Evolutionary conservation across 2,329 filamentous ascomycete genomes (phyloP).

Genomic region (Bipolaris victoriae): DNA sequence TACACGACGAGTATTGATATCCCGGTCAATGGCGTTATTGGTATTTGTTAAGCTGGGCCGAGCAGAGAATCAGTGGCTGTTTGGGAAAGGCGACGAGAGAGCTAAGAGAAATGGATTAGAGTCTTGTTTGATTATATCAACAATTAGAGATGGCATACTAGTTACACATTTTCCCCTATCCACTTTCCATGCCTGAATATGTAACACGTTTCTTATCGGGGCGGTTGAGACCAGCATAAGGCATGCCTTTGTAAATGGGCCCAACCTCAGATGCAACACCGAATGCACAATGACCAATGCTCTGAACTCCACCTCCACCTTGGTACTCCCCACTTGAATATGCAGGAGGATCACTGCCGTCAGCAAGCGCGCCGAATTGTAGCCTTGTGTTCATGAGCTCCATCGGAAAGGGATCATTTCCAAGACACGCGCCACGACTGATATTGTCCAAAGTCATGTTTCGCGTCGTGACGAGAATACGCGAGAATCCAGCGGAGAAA

Average conservation of each 20-base stretch:
- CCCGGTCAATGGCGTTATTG: slow-evolving; percentile 49
- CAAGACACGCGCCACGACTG: slow-evolving; percentile 50
- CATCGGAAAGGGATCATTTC: slow-evolving; percentile 49
- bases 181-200: not conserved
- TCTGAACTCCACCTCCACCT: slow-evolving; percentile 21
- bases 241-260: slow-evolving; percentile 27
- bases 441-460: slow-evolving; percentile 47
- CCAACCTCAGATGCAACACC: slow-evolving; percentile 38
- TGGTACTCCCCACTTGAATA: slow-evolving; percentile 26
- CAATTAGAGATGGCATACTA: not conserved
- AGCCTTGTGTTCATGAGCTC: slow-evolving; percentile 47
- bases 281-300: slow-evolving; percentile 39
- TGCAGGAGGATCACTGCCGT: slow-evolving; percentile 32
- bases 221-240: slow-evolving; percentile 29
- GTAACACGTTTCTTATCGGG: not conserved
- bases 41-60: slow-evolving; percentile 27
- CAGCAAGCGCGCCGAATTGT: slow-evolving; percentile 47
- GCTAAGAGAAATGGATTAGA: not conserved
- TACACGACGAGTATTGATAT: slow-evolving; percentile 61
- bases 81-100: not conserved
- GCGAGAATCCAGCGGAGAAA: slow-evolving; percentile 43
- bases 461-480: slow-evolving; percentile 45
- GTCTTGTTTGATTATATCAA: not conserved
- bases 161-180: not conserved
- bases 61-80: too few species aligned